Base-by-base conservation (phyloP, 345 rosid genomes). In the Populus alba region DNA sequence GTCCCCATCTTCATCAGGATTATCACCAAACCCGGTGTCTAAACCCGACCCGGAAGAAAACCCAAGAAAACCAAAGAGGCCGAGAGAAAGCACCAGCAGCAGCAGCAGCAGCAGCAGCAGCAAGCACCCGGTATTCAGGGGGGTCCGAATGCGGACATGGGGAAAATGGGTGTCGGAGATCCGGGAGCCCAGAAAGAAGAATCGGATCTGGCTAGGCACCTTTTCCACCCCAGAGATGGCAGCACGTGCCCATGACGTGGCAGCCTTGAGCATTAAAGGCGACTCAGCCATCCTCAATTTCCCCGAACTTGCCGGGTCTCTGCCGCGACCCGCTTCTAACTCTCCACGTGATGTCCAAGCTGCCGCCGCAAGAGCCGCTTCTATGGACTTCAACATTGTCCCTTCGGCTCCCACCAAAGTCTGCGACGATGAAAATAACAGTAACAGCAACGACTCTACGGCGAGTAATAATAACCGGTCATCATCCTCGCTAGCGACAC, bases 161-260 rank as follows among this genome's bases (percentile, higher is more conserved):
- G 98, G 98, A 5, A 95, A 95, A 78, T 95, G 98, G 98, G 98
- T 95, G 29, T 95, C 98, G 25, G 98, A 95, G 92, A 95, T 95
- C 88, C 89, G 98, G 17, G 94, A 95, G 84, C 98, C 98, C 39
- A 86, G 98, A 70, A 95, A 95, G 86, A 95, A 95, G 81, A 91
- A 79, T 81, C 87, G 98, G 83, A 95, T 95, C 92, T 95, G 98
- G 98, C 91, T 95, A 1, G 98, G 98, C 5, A 95, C 98, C 17
- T 95, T 95, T 89, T 78, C 93, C 39, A 93, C 93, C 9, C 86
- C 98, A 0, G 97, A 95, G 82, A 93, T 93, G 98, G 98, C 98
- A 4, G 98, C 98, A 39, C 98, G 98, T 70, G 98, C 98, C 0
- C 98, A 95, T n/a, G 98, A 95, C 88, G 98, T 92, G 18, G 98